phyloP scores from a whole-genome alignment of 2,329 filamentous ascomycete species.

The Mycogone perniciosa region DNA sequence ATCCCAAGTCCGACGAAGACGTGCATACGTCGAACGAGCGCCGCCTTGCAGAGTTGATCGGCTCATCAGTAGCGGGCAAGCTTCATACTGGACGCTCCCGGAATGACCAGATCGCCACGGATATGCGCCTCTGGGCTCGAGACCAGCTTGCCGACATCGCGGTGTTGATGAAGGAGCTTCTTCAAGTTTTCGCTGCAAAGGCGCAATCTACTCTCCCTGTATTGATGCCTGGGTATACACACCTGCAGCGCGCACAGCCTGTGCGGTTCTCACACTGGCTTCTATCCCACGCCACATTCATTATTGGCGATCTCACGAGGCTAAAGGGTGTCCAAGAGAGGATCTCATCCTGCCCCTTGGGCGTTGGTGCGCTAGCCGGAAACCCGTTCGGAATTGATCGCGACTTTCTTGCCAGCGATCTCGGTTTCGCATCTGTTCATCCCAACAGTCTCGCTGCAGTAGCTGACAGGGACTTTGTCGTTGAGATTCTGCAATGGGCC shows the following conservation, averaged over 20 bases:
- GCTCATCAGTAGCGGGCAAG: conserved; percentile 8
- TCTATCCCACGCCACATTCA: conserved; percentile 4
- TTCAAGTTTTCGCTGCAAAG: conserved; percentile 5
- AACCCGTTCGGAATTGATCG: no score
- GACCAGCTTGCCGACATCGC: conserved; percentile 4
- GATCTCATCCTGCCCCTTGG: neutral
- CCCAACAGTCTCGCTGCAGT: conserved; percentile 4
- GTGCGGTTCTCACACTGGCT: conserved; percentile 7
- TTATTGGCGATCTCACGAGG: neutral
- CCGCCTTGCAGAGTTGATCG: no score
- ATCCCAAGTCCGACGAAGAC: no score
- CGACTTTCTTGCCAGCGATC: neutral
- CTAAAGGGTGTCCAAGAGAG: neutral
- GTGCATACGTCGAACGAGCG: no score
- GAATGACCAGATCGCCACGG: conserved; percentile 14
- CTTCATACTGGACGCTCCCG: conserved; percentile 14
- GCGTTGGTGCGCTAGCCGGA: no score
- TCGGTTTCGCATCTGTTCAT: neutral
- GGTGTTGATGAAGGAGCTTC: conserved; percentile 1
- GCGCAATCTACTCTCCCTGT: neutral
- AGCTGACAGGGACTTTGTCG: conserved; percentile 5
- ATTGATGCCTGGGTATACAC: conserved; percentile 11
- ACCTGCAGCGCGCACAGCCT: conserved; percentile 15
- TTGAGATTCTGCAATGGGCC: neutral
- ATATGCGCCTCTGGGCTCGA: conserved; percentile 10